A percentile compares a stretch with the other conserved stretches of the same genome.
Evolutionary conservation across 2,329 filamentous ascomycete genomes (phyloP).

Genomic region (Exophiala sideris): DNA sequence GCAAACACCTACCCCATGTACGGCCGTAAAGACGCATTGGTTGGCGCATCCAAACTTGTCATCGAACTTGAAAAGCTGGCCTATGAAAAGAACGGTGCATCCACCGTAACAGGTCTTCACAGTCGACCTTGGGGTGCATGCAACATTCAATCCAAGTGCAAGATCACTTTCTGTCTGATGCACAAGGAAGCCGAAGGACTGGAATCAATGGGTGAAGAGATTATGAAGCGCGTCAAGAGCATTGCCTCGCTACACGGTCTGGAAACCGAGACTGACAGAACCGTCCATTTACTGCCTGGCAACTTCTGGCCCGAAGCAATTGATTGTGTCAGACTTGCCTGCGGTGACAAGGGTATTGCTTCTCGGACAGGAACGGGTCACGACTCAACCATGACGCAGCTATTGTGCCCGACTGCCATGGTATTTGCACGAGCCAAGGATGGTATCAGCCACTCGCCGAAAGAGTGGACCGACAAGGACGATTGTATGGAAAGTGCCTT

Average conservation of each 20-base stretch:
- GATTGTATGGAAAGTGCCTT: slow-evolving; percentile 29
- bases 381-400: slow-evolving; percentile 29
- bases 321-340: slow-evolving; percentile 29
- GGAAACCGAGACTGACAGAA: slow-evolving; percentile 23
- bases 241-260: slow-evolving; percentile 24
- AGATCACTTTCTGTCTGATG: slow-evolving; percentile 31
- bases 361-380: slow-evolving; percentile 28
- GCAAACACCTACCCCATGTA: slow-evolving; percentile 22
- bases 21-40: slow-evolving; percentile 18
- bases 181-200: slow-evolving; percentile 26
- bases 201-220: slow-evolving; percentile 27
- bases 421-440: slow-evolving; percentile 29
- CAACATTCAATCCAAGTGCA: slow-evolving; percentile 32
- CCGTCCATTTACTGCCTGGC: slow-evolving; percentile 26
- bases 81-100: slow-evolving; percentile 25
- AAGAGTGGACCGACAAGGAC: slow-evolving; percentile 29
- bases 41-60: slow-evolving; percentile 17
- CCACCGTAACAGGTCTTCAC: slow-evolving; percentile 31
- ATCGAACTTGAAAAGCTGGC: slow-evolving; percentile 16
- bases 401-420: slow-evolving; percentile 29
- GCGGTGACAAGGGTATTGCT: slow-evolving; percentile 28
- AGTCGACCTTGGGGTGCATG: slow-evolving; percentile 24
- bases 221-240: slow-evolving; percentile 21
- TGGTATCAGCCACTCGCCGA: slow-evolving; percentile 29
- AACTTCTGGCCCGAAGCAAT: slow-evolving; percentile 28